Base-by-base conservation (phyloP, 495 filamentous ascomycete species). In the Rusavskia elegans region DNA sequence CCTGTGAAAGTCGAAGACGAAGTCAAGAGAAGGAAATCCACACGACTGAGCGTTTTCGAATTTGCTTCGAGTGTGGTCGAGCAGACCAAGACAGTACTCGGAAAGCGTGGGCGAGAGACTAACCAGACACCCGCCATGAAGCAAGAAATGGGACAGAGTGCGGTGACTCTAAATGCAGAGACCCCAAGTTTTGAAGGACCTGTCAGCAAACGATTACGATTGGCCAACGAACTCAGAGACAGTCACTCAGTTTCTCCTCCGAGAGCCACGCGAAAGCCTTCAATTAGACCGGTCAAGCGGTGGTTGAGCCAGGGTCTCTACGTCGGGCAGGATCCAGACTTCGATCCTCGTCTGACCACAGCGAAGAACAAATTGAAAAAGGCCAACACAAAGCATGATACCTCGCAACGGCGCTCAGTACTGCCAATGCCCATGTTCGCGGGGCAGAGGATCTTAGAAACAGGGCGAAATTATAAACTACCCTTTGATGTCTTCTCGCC, bases 401-500 rank as follows among this genome's bases (percentile, higher is more conserved):
- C 55, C 55, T 57, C 39, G 61, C 73, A 58, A 59, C 71, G 61
- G 54, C 64, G 68, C 49, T 68, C 68, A 0, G 39, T 74, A 32
- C 62, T 86, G 55, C 84, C 83, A 17, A 60, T 82, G 61, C 82
- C 81, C 11, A 82, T 86, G 78, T 85, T 82, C 64, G 68, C 71
- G 52, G 76, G 81, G 54, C 61, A 73, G 53, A 59, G 75, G 40
- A 68, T 81, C n/a, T 63, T 89, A 53, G 73, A 82, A 53, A 69
- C 69, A 42, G 77, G 77, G 23, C 73, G 86, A 54, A 80, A 94
- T 62, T 98, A 93, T 70, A 81, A 84, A 64, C 70, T 98, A 30
- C 92, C 92, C 1, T 95, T 81, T 57, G 84, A 93, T 64, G 72
- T 95, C 39, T 96, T 88, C 70, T 83, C 84, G 19, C 92, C 90